Evolutionary conservation across 345 rosid species (phyloP).

Genomic region (Linum lewisii): DNA sequence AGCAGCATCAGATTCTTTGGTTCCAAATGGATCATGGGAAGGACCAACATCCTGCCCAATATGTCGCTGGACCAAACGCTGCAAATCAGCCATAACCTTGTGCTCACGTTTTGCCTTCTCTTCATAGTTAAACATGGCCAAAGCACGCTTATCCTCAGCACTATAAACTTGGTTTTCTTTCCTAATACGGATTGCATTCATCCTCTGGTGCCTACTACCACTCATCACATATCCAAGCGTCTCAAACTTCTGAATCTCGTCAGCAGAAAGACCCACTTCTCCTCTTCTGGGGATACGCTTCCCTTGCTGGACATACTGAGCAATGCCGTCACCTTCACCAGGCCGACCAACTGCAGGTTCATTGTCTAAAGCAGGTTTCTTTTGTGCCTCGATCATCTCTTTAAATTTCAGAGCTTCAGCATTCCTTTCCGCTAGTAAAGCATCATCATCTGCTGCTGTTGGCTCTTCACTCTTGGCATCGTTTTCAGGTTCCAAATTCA

Average conservation of each 20-base stretch:
- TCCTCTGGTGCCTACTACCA: conserved; percentile 95
- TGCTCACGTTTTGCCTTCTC: conserved; percentile 96
- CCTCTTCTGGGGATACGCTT: conserved; percentile 99
- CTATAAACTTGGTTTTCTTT: conserved; percentile 98
- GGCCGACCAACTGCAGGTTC: conserved; percentile 92
- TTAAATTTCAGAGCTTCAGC: conserved; percentile 58
- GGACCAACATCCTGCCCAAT: conserved; percentile 97
- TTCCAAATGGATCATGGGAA: conserved; percentile 80
- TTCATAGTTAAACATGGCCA: conserved; percentile 97
- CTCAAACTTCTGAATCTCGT: conserved; percentile 90
- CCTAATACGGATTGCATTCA: conserved; percentile 99
- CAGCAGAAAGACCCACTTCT: conserved; percentile 98
- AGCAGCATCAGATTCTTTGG: conserved; percentile 50
- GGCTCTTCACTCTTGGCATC: conserved; percentile 22
- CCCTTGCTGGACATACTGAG: conserved; percentile 97
- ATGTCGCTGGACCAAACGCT: conserved; percentile 87
- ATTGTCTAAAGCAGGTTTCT: conserved; percentile 53
- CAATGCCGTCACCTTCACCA: conserved; percentile 99
- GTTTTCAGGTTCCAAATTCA: conserved; percentile 28
- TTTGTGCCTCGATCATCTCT: conserved; percentile 75
- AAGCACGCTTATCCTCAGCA: conserved; percentile 92
- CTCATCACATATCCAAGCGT: conserved; percentile 96
- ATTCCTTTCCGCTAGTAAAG: conserved; percentile 37
- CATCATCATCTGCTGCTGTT: conserved; percentile 29
- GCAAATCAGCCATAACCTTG: conserved; percentile 97